Evolutionary conservation across 2,329 filamentous ascomycete species (phyloP).

Genomic region (Leptodontidium sp.): DNA sequence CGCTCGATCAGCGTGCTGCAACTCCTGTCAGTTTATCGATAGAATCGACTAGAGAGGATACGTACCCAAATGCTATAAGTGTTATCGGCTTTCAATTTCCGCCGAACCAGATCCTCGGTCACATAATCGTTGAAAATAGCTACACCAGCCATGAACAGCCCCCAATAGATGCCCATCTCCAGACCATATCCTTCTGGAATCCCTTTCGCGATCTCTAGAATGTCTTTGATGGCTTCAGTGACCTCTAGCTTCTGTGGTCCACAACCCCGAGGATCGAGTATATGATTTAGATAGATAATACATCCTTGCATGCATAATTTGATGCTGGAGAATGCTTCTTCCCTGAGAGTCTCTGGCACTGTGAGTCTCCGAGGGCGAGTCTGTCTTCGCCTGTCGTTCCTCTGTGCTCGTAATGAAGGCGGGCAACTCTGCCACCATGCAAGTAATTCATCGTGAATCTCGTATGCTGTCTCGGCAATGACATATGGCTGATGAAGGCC

Average conservation of each 20-base stretch:
- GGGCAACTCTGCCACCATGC: slow-evolving; percentile 42
- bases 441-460: slow-evolving; percentile 38
- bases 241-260: slow-evolving; percentile 37
- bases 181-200: slow-evolving; percentile 44
- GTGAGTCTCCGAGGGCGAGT: slow-evolving; percentile 40
- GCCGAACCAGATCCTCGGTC: slow-evolving; percentile 41
- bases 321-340: slow-evolving; percentile 43
- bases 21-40: slow-evolving; percentile 15
- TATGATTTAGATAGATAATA: slow-evolving; percentile 43
- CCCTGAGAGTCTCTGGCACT: slow-evolving; percentile 42
- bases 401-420: slow-evolving; percentile 38
- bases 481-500: slow-evolving; percentile 30
- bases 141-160: slow-evolving; percentile 43
- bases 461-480: slow-evolving; percentile 32
- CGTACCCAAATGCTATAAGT: slow-evolving; percentile 43
- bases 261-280: slow-evolving; percentile 40
- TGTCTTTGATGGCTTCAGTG: slow-evolving; percentile 38
- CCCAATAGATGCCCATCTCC: slow-evolving; percentile 46
- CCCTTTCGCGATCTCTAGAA: slow-evolving; percentile 43
- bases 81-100: slow-evolving; percentile 41
- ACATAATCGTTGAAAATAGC: slow-evolving; percentile 41
- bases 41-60: background rate
- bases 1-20: slow-evolving; percentile 44
- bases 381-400: slow-evolving; percentile 41
- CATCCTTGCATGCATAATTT: slow-evolving; percentile 42